Percentiles rank a stretch among this genome's conserved stretches.
Evolutionary conservation across 352 stramenopile species (phyloP).

Genomic region (Phytophthora pinifolia): DNA sequence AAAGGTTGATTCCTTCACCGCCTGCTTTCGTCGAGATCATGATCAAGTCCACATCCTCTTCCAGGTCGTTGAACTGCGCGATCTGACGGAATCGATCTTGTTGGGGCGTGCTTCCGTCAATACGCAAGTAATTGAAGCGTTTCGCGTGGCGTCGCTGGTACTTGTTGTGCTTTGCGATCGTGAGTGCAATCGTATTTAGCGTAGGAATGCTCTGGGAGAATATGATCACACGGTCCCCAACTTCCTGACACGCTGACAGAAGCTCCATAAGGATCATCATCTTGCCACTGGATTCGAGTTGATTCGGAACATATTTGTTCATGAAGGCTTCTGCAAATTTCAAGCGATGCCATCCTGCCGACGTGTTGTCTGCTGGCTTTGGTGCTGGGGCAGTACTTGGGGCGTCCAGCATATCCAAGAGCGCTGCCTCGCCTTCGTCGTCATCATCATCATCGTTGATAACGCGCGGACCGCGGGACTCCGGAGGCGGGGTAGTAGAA

Average conservation of each 20-base stretch:
- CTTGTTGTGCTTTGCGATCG: slow-evolving; percentile 70
- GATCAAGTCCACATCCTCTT: slow-evolving; percentile 82
- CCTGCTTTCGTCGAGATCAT: slow-evolving; percentile 89
- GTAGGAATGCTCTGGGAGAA: slow-evolving; percentile 91
- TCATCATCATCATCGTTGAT: slow-evolving; percentile 19
- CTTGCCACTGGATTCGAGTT: slow-evolving; percentile 79
- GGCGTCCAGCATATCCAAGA: slow-evolving; percentile 43
- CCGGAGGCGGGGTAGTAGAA: background rate
- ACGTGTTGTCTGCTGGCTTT: slow-evolving; percentile 5
- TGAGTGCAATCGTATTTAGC: slow-evolving; percentile 73
- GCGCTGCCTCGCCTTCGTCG: slow-evolving; percentile 45
- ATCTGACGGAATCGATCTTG: slow-evolving; percentile 83
- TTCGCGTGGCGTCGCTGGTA: slow-evolving; percentile 44
- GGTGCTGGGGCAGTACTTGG: background rate
- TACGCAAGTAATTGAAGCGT: slow-evolving; percentile 69
- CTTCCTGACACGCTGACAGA: slow-evolving; percentile 58
- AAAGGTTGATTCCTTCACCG: slow-evolving; percentile 89
- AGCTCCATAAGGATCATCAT: slow-evolving; percentile 89
- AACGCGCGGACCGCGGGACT: slow-evolving; percentile 3
- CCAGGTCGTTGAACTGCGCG: slow-evolving; percentile 76
- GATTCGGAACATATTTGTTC: slow-evolving; percentile 47
- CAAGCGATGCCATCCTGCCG: slow-evolving; percentile 47
- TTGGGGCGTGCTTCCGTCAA: slow-evolving; percentile 80
- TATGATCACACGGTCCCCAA: slow-evolving; percentile 85
- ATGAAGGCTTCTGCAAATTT: slow-evolving; percentile 74